Evolutionary conservation across 1,284 basidiomycete species (phyloP).

Genomic region (Tilletia setariae): DNA sequence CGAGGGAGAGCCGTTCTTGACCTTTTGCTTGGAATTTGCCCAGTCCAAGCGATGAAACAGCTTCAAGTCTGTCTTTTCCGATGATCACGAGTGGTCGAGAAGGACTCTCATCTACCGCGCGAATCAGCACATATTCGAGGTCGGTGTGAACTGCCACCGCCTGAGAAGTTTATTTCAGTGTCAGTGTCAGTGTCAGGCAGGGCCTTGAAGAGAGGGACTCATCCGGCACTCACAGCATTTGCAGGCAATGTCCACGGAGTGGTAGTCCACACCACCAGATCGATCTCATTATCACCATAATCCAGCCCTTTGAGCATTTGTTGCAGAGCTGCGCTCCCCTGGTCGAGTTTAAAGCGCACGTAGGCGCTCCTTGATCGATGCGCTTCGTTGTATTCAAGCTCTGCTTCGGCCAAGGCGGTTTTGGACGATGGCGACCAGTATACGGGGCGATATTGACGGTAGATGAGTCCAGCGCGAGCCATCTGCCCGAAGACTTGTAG

Average conservation of each 20-base stretch:
- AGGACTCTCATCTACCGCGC: conserved; percentile 42
- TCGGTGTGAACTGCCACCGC: conserved; percentile 78
- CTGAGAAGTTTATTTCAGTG: conserved; percentile 58
- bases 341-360: conserved; percentile 66
- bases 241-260: conserved; percentile 96
- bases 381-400: conserved; percentile 83
- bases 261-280: conserved; percentile 92
- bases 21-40: conserved; percentile 4
- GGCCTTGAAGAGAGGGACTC: too few relatives aligned
- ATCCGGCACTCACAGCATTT: conserved; percentile 65
- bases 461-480: conserved; percentile 75
- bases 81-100: conserved; percentile 61
- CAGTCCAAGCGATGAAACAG: conserved; percentile 23
- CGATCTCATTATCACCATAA: conserved; percentile 52
- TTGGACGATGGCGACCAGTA: conserved; percentile 93
- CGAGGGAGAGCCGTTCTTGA: conserved; percentile 17
- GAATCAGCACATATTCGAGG: conserved; percentile 69
- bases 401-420: conserved; percentile 92
- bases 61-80: conserved; percentile 66
- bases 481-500: conserved; percentile 80
- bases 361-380: conserved; percentile 85
- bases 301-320: conserved; percentile 31
- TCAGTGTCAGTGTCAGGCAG: conserved; percentile 15
- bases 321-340: not conserved
- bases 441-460: conserved; percentile 81